phyloP scores from a whole-genome alignment of 495 filamentous ascomycete genomes.

The Penicillium argentinense region DNA sequence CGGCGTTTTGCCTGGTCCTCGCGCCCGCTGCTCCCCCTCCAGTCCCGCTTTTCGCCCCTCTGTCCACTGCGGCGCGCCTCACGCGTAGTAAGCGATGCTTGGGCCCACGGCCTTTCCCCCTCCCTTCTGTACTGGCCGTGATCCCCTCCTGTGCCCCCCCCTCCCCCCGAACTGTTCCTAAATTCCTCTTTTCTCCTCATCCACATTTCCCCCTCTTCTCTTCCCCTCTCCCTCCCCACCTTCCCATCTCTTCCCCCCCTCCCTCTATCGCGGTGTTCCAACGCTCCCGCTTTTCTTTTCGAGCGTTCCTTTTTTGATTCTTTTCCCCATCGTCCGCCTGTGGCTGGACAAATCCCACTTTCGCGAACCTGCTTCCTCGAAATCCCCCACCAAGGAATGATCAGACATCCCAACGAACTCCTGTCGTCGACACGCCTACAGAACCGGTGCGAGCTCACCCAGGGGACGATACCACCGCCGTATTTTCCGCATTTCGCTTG shows the following conservation, averaged over 20 bases:
- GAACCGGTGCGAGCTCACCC: slow-evolving; percentile 53
- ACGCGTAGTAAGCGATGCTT: slow-evolving; percentile 31
- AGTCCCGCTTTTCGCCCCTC: slow-evolving; percentile 24
- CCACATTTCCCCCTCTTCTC: slow-evolving; percentile 36
- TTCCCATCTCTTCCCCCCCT: slow-evolving; percentile 14
- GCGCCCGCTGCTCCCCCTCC: not conserved
- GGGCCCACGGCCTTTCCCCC: slow-evolving; percentile 32
- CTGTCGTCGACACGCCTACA: slow-evolving; percentile 49
- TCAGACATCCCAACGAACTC: slow-evolving; percentile 46
- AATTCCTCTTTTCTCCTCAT: slow-evolving; percentile 35
- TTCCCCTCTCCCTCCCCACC: slow-evolving; percentile 25
- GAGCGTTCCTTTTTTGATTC: slow-evolving; percentile 37
- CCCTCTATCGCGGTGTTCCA: slow-evolving; percentile 20
- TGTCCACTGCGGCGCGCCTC: slow-evolving; percentile 14
- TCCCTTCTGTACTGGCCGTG: too few species aligned
- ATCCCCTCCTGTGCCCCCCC: slow-evolving; percentile 23
- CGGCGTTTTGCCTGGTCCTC: too few species aligned
- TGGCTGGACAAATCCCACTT: slow-evolving; percentile 48
- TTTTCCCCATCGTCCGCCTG: slow-evolving; percentile 40
- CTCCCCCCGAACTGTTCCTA: slow-evolving; percentile 21
- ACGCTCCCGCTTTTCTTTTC: slow-evolving; percentile 39
- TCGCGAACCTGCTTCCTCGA: slow-evolving; percentile 37
- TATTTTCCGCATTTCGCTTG: slow-evolving; percentile 38
- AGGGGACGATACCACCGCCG: slow-evolving; percentile 52
- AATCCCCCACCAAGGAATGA: slow-evolving; percentile 48